Base-by-base conservation (phyloP, 192 early-diverging fungal genomes). In the Obelidium mucronatum region DNA sequence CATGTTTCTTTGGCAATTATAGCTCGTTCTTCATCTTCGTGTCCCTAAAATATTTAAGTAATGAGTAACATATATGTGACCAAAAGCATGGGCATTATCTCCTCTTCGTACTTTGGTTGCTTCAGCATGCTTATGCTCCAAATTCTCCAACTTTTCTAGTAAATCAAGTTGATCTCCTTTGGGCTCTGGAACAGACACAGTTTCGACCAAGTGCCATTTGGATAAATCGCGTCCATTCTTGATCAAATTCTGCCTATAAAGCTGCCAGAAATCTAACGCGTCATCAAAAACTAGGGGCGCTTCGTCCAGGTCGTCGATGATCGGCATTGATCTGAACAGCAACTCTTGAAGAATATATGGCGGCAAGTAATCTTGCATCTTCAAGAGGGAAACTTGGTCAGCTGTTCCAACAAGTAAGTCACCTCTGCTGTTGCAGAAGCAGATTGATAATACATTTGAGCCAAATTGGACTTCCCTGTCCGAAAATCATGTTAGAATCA, bases 391-490 rank as follows among this genome's bases (percentile, higher is more conserved):
- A 22, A 88, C 64, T 73, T 88, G 83, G 58, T 84, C 82, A 0
- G 80, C 15, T 2, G 86, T 30, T 3, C 76, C 81, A 44, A 88
- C 69, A 2, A 88, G 80, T 22, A 88, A 71, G 68, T 88, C 87
- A 3, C 85, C 87, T 15, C 85, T 77, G 0, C 36, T 51, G 73
- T 88, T 88, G 15, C 61, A 72, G 75, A 88, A 87, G 19, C 42
- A 40, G 2, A 88, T 35, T 19, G 79, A 40, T 22, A 48, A 51
- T 4, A 88, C 53, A 17, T 79, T 51, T 1, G 79, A 77, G 30
- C 74, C 76, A 58, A 88, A 88, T 55, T 88, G 87, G 15, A 88
- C 73, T 75, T 88, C 87, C 58, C 85, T 86, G 64, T 5, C 0
- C 65, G 5, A 56, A 58, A 36, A 40, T 4, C n/a, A 48, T 30